phyloP scores from a whole-genome alignment of 805 yeast species.

The Grigorovia transvaalensis region DNA sequence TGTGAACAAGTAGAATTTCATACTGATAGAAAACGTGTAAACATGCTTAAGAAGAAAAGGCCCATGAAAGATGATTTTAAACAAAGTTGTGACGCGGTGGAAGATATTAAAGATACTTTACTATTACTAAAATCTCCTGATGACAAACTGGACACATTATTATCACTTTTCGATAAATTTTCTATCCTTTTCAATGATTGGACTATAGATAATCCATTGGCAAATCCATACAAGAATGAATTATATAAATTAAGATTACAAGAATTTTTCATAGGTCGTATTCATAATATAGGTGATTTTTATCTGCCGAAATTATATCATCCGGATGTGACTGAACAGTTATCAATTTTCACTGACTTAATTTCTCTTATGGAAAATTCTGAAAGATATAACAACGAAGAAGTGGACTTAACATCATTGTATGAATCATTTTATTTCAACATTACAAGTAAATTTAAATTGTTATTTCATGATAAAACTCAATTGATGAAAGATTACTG shows the following conservation, averaged over 20 bases:
- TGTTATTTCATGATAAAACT: slow-evolving; percentile 22
- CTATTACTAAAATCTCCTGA: slow-evolving; percentile 7
- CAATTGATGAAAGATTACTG: slow-evolving; percentile 12
- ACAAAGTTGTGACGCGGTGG: slow-evolving; percentile 12
- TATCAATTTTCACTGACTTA: slow-evolving; percentile 9
- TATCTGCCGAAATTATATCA: slow-evolving; percentile 21
- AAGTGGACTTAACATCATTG: slow-evolving; percentile 14
- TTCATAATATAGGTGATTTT: slow-evolving; percentile 26
- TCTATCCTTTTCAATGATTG: slow-evolving; percentile 16
- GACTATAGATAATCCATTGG: slow-evolving; percentile 20
- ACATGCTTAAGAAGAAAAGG: slow-evolving; percentile 17
- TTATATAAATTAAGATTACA: slow-evolving; percentile 19
- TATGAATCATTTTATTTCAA: slow-evolving; percentile 17
- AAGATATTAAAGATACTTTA: slow-evolving; percentile 13
- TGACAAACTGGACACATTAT: slow-evolving; percentile 3
- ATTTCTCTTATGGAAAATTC: slow-evolving; percentile 11
- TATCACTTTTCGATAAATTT: slow-evolving; percentile 21
- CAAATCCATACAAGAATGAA: slow-evolving; percentile 21
- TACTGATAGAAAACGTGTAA: slow-evolving; percentile 18
- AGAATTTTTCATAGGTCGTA: slow-evolving; percentile 26
- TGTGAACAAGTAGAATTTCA: slow-evolving; percentile 17
- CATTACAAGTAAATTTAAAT: slow-evolving; percentile 17
- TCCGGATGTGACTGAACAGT: neutral
- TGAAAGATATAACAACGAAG: slow-evolving; percentile 16
- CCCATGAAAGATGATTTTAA: slow-evolving; percentile 13